These are phyloP conservation scores for Euryodendron excelsum DNA, from an alignment of 148 eudicot genomes.

Conservation along the genomic window DNA sequence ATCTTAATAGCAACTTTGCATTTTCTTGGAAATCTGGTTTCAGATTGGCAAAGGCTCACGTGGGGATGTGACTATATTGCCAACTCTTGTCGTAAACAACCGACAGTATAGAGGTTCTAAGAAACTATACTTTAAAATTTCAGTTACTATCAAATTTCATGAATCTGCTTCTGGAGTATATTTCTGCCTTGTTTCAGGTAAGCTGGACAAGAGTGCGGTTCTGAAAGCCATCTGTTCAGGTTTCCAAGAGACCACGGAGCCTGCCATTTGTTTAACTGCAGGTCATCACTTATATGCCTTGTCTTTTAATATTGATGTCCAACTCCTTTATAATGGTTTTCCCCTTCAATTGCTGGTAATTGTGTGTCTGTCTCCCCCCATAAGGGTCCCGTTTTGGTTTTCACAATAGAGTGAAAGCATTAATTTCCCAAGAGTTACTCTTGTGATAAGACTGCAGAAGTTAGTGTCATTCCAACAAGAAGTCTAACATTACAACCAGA, in stretches of 20 bases:
- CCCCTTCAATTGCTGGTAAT: background rate
- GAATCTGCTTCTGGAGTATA: background rate
- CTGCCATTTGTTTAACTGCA: slow-evolving; percentile 66
- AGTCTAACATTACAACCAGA: background rate
- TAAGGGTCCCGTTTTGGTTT: background rate
- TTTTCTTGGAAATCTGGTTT: slow-evolving; percentile 11
- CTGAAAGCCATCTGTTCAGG: slow-evolving; percentile 95
- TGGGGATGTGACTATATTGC: slow-evolving; percentile 96
- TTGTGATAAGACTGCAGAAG: background rate
- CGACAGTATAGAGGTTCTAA: slow-evolving; percentile 82
- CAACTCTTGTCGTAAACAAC: slow-evolving; percentile 86
- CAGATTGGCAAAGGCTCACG: slow-evolving; percentile 90
- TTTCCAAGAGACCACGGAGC: slow-evolving; percentile 94
- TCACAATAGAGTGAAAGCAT: background rate
- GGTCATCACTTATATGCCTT: slow-evolving; percentile 36
- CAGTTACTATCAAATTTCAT: background rate
- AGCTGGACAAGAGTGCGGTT: slow-evolving; percentile 81
- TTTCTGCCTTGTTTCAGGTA: slow-evolving; percentile 45
- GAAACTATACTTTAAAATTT: background rate
- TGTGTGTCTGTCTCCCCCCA: background rate
- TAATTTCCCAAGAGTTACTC: background rate
- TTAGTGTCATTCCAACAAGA: background rate
- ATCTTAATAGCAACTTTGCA: background rate
- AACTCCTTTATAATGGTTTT: background rate
- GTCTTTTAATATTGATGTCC: background rate